Percentiles rank a stretch among this genome's conserved stretches.
These are phyloP conservation scores for Lachnellula occidentalis DNA, from an alignment of 2,329 filamentous ascomycete genomes.

Conservation along the genomic window DNA sequence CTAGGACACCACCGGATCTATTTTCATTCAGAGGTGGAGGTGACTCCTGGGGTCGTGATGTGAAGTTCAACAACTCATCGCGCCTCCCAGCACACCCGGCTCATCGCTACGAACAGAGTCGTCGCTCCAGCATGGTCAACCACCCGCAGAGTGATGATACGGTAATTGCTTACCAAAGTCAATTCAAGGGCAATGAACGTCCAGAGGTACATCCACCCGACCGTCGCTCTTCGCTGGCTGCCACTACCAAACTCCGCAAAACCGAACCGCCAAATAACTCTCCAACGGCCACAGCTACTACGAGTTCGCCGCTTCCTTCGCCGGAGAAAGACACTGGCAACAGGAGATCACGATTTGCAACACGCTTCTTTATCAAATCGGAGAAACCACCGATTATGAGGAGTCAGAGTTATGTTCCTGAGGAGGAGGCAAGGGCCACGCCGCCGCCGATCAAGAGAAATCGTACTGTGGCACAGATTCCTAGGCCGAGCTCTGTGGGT, in stretches of 20 bases:
- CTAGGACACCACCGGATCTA: slow-evolving; percentile 11
- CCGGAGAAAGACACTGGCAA: slow-evolving; percentile 1
- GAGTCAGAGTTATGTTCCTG: neutral
- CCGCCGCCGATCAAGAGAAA: slow-evolving; percentile 26
- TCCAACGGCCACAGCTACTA: neutral
- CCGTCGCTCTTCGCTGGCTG: slow-evolving; percentile 26
- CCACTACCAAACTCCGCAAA: slow-evolving; percentile 20
- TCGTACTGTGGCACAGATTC: slow-evolving; percentile 4
- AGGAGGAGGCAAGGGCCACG: slow-evolving; percentile 20
- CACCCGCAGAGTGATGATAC: slow-evolving; percentile 20
- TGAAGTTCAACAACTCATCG: slow-evolving; percentile 20
- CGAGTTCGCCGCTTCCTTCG: neutral
- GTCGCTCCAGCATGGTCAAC: slow-evolving; percentile 17
- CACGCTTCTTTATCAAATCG: neutral
- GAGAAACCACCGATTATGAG: neutral
- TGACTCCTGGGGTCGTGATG: slow-evolving; percentile 24
- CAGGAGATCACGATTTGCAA: neutral
- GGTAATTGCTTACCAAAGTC: neutral
- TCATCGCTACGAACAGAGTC: slow-evolving; percentile 14
- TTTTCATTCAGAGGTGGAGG: slow-evolving; percentile 9
- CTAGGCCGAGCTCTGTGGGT: slow-evolving; percentile 18
- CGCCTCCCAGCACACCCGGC: slow-evolving; percentile 16
- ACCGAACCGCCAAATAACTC: slow-evolving; percentile 1
- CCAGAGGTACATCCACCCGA: slow-evolving; percentile 20
- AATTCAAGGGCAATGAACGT: slow-evolving; percentile 3